Percentiles rank a stretch among this genome's conserved stretches.
Evolutionary conservation across 2,329 filamentous ascomycete genomes (phyloP).

Genomic region (Lecanicillium sp.): DNA sequence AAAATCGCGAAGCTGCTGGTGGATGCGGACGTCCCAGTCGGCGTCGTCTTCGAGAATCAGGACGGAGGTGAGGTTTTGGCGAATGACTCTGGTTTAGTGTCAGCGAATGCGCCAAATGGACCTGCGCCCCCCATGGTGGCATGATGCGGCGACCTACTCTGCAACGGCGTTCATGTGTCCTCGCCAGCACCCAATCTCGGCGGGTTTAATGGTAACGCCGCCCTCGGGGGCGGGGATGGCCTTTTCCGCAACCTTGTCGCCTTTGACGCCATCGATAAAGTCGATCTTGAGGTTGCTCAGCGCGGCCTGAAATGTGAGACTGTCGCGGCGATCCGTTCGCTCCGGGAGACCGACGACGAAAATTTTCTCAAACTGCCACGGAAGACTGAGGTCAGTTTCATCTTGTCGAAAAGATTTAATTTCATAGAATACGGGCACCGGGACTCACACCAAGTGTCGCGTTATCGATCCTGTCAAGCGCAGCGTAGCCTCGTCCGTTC

Average conservation of each 20-base stretch:
- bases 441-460: constrained; percentile 1
- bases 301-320: constrained; percentile 40
- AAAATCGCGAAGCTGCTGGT: constrained; percentile 39
- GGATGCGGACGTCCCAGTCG: constrained; percentile 51
- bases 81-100: constrained; percentile 31
- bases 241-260: constrained; percentile 31
- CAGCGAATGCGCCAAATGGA: neutral
- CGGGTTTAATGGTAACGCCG: constrained; percentile 24
- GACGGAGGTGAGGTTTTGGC: constrained; percentile 39
- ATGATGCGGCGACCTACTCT: constrained; percentile 20
- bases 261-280: constrained; percentile 41
- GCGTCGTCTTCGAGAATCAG: constrained; percentile 52
- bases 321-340: constrained; percentile 45
- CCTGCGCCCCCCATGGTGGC: neutral
- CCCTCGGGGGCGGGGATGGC: constrained; percentile 29
- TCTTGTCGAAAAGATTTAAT: neutral
- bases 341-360: constrained; percentile 46
- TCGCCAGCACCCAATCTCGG: constrained; percentile 31
- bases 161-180: constrained; percentile 34
- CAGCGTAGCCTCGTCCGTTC: neutral
- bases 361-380: constrained; percentile 43
- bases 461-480: constrained; percentile 2
- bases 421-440: neutral
- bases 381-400: neutral
- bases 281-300: constrained; percentile 39